Evolutionary conservation across 2,329 filamentous ascomycete species (phyloP).

Genomic region (Ceratocystis eucalypticola): DNA sequence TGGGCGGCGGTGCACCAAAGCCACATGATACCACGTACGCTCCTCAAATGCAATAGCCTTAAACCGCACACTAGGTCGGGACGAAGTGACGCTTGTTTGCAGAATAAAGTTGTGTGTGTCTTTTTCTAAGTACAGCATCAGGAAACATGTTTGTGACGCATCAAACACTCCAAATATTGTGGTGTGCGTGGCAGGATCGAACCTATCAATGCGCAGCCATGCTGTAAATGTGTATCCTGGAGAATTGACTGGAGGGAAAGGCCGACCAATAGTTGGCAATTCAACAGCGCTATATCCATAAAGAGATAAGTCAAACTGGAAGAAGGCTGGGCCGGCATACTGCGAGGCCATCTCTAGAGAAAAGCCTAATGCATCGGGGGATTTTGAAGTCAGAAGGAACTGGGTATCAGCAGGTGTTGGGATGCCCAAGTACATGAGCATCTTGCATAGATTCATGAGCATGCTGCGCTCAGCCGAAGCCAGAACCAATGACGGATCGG

Average conservation of each 20-base stretch:
- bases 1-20: constrained; percentile 67
- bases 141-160: constrained; percentile 77
- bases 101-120: constrained; percentile 90
- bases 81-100: constrained; percentile 81
- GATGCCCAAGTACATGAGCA: constrained; percentile 61
- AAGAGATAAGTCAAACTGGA: constrained; percentile 86
- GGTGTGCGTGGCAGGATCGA: constrained; percentile 74
- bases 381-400: constrained; percentile 46
- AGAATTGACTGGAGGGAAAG: constrained; percentile 68
- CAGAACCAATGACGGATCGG: constrained; percentile 25
- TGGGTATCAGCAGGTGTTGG: constrained; percentile 72
- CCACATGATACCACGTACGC: constrained; percentile 83
- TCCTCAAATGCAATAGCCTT: constrained; percentile 66
- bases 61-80: constrained; percentile 82
- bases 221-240: constrained; percentile 81
- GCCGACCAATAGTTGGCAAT: constrained; percentile 66
- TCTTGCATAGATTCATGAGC: constrained; percentile 53
- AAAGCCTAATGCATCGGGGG: constrained; percentile 50
- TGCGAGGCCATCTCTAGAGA: constrained; percentile 57
- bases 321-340: constrained; percentile 66
- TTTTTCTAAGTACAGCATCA: constrained; percentile 85
- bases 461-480: constrained; percentile 42
- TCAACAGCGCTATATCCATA: constrained; percentile 86
- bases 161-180: constrained; percentile 95
- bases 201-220: constrained; percentile 80